Percentiles rank a stretch among this genome's conserved stretches.
Evolutionary conservation across 495 filamentous ascomycete species (phyloP).

Genomic region (Acidomyces sp.): DNA sequence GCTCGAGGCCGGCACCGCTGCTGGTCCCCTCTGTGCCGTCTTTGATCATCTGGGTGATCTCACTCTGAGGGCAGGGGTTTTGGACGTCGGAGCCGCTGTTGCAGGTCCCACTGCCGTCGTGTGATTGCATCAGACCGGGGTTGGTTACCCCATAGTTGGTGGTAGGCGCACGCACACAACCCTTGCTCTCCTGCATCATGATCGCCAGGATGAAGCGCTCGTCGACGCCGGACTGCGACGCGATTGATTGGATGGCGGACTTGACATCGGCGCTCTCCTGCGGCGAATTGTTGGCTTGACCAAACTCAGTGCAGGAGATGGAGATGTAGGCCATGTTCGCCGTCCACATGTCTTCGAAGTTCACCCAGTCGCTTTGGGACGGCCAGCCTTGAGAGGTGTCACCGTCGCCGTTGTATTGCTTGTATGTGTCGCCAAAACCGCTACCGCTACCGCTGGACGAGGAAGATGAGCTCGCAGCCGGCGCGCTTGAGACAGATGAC

Average conservation of each 20-base stretch:
- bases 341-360: slow-evolving; percentile 20
- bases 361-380: slow-evolving; percentile 2
- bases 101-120: slow-evolving; percentile 14
- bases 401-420: slow-evolving; percentile 15
- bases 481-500: slow-evolving; percentile 2
- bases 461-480: slow-evolving; percentile 2
- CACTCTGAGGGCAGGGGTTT: slow-evolving; percentile 34
- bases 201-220: slow-evolving; percentile 20
- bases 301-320: slow-evolving; percentile 33
- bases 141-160: slow-evolving; percentile 37
- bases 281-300: slow-evolving; percentile 38
- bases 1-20: slow-evolving; percentile 15
- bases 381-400: slow-evolving; percentile 14
- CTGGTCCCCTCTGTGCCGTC: slow-evolving; percentile 18
- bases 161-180: slow-evolving; percentile 32
- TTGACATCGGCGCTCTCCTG: slow-evolving; percentile 59
- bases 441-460: background rate
- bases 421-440: slow-evolving; percentile 12
- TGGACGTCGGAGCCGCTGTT: slow-evolving; percentile 12
- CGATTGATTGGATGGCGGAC: slow-evolving; percentile 15
- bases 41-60: slow-evolving; percentile 20
- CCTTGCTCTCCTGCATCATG: slow-evolving; percentile 21
- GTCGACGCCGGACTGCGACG: slow-evolving; percentile 11
- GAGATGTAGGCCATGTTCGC: slow-evolving; percentile 33
- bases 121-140: slow-evolving; percentile 42